Conservation (phyloP, 2,329 filamentous ascomycete species). For the Diaporthe amygdali region DNA sequence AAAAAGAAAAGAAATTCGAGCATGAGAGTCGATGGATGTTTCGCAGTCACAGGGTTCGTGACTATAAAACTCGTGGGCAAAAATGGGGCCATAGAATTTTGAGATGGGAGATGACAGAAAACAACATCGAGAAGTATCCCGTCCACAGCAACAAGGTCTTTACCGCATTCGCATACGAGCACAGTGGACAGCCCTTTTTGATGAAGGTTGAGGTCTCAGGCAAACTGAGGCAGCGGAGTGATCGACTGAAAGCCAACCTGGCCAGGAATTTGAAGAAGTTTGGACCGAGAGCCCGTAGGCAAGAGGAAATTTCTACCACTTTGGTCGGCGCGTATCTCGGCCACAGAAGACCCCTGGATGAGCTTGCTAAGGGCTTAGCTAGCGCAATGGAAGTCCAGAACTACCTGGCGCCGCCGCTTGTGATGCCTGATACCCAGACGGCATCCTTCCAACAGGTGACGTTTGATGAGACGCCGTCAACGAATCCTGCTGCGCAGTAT, state of each 20-base stretch:
- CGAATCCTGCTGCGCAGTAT: neutral
- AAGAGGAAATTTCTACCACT: neutral
- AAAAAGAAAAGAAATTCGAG: constrained; percentile 27
- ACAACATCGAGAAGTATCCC: constrained; percentile 33
- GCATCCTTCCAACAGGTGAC: neutral
- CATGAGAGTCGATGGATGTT: constrained; percentile 33
- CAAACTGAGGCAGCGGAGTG: constrained; percentile 29
- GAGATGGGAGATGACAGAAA: constrained; percentile 37
- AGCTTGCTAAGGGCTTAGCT: neutral
- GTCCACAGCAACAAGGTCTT: constrained; percentile 34
- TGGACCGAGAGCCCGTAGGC: constrained; percentile 24
- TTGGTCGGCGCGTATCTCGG: constrained; percentile 3
- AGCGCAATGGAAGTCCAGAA: neutral
- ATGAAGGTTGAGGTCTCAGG: constrained; percentile 37
- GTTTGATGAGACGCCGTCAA: neutral
- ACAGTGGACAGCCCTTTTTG: constrained; percentile 35
- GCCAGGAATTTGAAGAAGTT: constrained; percentile 28
- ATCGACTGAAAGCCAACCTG: constrained; percentile 20
- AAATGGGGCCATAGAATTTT: constrained; percentile 31
- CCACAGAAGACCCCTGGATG: neutral
- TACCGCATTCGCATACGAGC: constrained; percentile 37
- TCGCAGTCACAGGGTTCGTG: constrained; percentile 20
- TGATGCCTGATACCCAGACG: neutral
- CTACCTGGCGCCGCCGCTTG: neutral
- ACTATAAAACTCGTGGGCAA: neutral